These are phyloP conservation scores for Pyronema omphalodes DNA, from an alignment of 495 filamentous ascomycete species.

Conservation along the genomic window DNA sequence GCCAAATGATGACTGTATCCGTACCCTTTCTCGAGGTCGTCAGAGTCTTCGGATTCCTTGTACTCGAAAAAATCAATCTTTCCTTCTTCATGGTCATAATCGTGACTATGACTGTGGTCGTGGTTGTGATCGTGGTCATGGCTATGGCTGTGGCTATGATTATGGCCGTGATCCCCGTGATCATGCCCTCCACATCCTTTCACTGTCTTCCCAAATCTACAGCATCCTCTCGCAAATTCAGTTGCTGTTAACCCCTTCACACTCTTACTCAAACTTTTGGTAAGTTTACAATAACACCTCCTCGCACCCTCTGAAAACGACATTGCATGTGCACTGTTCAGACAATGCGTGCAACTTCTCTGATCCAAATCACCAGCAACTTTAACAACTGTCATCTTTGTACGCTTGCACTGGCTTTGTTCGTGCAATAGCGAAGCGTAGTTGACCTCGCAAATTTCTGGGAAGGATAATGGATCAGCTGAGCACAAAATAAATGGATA, in stretches of 20 bases:
- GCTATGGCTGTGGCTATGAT: not conserved
- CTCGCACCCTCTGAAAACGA: constrained; percentile 1
- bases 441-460: constrained; percentile 2
- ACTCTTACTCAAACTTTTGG: not conserved
- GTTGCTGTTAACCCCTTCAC: constrained; percentile 1
- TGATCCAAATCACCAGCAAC: not conserved
- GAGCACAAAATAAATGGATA: too few relatives aligned
- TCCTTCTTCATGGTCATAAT: not conserved
- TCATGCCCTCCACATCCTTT: not conserved
- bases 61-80: not conserved
- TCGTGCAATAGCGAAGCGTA: constrained; percentile 4
- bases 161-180: not conserved
- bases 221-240: constrained; percentile 3
- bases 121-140: not conserved
- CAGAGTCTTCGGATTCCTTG: not conserved
- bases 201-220: not conserved
- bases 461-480: too few relatives aligned
- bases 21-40: not conserved
- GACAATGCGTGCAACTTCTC: constrained; percentile 1
- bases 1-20: constrained; percentile 4
- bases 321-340: not conserved
- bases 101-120: not conserved
- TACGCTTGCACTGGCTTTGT: constrained; percentile 5
- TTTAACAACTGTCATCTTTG: not conserved
- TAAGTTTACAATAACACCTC: constrained; percentile 5